Conservation (phyloP, 2,329 filamentous ascomycete species). For the Zymoseptoria crescenta region DNA sequence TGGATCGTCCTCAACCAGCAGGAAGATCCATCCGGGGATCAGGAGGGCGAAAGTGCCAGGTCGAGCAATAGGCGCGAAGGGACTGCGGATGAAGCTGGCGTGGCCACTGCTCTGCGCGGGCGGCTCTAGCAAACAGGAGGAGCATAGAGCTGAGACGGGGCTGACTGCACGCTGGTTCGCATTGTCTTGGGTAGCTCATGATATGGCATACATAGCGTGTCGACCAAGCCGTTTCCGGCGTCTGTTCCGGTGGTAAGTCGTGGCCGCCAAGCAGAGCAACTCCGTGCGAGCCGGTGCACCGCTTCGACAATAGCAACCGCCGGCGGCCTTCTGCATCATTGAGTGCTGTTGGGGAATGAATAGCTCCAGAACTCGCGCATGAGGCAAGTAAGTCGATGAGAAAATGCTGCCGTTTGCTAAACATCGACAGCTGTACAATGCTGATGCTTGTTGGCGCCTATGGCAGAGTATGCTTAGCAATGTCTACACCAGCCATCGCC, state of each 20-base stretch:
- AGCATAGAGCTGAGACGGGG: too few species aligned
- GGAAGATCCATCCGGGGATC: neutral
- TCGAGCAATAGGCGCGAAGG: too few species aligned
- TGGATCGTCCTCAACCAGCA: neutral
- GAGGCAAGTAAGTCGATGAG: neutral
- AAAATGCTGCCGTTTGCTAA: neutral
- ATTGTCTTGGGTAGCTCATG: neutral
- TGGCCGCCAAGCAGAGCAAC: neutral
- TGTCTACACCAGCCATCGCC: neutral
- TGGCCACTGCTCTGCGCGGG: neutral
- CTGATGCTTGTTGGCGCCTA: neutral
- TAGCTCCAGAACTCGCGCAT: neutral
- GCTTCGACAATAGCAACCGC: neutral
- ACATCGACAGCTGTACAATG: neutral
- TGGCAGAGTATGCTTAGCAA: neutral
- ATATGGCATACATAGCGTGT: neutral
- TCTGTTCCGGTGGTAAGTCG: neutral
- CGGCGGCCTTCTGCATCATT: neutral
- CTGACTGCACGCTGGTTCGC: too few species aligned
- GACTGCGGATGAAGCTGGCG: too few species aligned
- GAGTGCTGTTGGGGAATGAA: too few species aligned
- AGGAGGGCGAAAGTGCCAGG: neutral
- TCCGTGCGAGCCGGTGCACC: too few species aligned
- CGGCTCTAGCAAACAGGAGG: neutral
- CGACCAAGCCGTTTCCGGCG: too few species aligned